Base-by-base conservation (phyloP, 1,139 yeast species). In the Taphrina flavorubra region DNA sequence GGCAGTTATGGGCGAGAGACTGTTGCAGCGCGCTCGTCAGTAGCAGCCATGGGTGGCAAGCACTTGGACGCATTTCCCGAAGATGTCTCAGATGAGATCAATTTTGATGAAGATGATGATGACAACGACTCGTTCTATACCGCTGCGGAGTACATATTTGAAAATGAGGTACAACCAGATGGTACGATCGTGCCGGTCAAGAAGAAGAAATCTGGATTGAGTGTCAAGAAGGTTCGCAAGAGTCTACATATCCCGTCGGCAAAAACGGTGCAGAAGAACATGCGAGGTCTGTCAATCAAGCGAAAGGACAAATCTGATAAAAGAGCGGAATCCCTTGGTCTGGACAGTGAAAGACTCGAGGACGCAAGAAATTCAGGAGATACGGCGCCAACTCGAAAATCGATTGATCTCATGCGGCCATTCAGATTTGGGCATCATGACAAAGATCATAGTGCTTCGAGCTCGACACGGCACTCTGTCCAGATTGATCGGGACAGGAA, bases 191-290 rank as follows among this genome's bases (percentile, higher is more conserved):
- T 55, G 25, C 62, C 62, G 13, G 67, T 63, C 39, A 60, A 60
- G 65, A 63, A 63, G 61, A 63, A 53, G 46, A 63, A 63, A 25
- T 51, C 56, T 16, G 67, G 67, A 10, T 39, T 63, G 18, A 53
- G 55, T 18, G 67, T 63, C 39, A 63, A 63, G 55, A 53, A 63
- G 44, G 67, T 63, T 13, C 46, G 67, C 20, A 63, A 63, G 20
- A 53, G 61, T 14, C 47, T 63, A 16, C 67, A 63, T 49, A 63
- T 63, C 13, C 67, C 67, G 6, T 63, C 67, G 7, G 67, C 67
- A 14, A 63, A 63, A 61, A 63, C 67, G 8, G 42, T 63, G 39
- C 55, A 63, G 31, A 56, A 57, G 46, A 63, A 63, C 40, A 63
- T 63, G 67, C 60, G 67, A 47, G 51, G 67, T 8, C 47, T 63